Percentiles rank a stretch among this genome's conserved stretches.
Evolutionary conservation across 192 early-diverging fungal species (phyloP).

Genomic region (Cladochytrium replicatum): DNA sequence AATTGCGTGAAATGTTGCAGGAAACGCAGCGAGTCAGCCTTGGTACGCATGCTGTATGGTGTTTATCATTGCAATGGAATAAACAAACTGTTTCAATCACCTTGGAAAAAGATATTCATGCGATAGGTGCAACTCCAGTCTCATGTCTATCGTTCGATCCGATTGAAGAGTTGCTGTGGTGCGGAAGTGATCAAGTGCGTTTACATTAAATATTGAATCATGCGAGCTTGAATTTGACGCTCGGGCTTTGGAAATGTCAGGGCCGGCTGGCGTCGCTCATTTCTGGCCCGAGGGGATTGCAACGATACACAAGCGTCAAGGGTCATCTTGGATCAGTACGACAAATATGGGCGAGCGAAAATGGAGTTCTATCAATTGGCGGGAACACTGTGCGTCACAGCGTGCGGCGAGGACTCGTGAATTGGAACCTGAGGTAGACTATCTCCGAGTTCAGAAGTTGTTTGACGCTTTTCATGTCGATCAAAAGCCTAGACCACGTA

Average conservation of each 20-base stretch:
- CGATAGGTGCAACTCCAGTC: too few relatives aligned
- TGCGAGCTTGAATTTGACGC: neutral
- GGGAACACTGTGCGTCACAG: constrained; percentile 18
- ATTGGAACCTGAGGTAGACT: constrained; percentile 30
- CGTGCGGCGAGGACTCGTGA: constrained; percentile 22
- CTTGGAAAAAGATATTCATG: too few relatives aligned
- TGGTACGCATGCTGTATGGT: too few relatives aligned
- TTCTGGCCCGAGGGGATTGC: constrained; percentile 35
- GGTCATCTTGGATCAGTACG: constrained; percentile 55
- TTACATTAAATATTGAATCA: neutral
- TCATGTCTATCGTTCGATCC: constrained; percentile 51
- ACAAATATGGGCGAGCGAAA: constrained; percentile 49
- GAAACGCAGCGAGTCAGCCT: too few relatives aligned
- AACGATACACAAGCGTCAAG: constrained; percentile 62
- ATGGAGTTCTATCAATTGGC: constrained; percentile 38
- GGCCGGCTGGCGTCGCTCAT: constrained; percentile 62
- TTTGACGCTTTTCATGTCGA: neutral
- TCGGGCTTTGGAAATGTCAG: constrained; percentile 16
- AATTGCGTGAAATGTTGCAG: too few relatives aligned
- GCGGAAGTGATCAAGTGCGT: constrained; percentile 71
- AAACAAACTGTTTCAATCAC: too few relatives aligned
- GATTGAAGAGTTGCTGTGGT: constrained; percentile 75
- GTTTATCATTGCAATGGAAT: too few relatives aligned
- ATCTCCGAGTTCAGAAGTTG: neutral
- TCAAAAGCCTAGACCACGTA: neutral